Conservation (phyloP, 768 basidiomycete genomes). For the Boletus vinaceobasis region DNA sequence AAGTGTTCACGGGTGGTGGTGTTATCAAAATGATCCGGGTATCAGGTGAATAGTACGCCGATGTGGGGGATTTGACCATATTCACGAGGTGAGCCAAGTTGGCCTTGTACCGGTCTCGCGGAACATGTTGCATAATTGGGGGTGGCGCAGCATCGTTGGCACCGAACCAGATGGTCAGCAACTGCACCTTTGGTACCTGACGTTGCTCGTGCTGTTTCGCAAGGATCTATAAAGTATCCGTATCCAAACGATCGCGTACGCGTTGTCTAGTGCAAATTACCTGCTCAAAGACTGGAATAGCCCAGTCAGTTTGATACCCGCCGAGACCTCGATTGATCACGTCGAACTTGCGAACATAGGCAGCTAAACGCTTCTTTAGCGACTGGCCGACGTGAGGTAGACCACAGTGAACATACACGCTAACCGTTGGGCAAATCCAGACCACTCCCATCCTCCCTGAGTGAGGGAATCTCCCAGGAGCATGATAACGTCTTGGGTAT, state of each 20-base stretch:
- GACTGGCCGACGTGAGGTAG: neutral
- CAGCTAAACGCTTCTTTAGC: constrained; percentile 42
- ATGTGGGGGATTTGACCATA: constrained; percentile 58
- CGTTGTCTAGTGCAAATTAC: constrained; percentile 30
- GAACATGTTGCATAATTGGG: constrained; percentile 72
- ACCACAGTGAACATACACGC: constrained; percentile 30
- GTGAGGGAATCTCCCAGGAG: constrained; percentile 85
- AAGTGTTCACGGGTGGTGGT: constrained; percentile 77
- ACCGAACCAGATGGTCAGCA: constrained; percentile 89
- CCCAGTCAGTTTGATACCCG: constrained; percentile 90
- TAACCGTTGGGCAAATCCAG: constrained; percentile 68
- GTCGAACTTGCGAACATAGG: constrained; percentile 78
- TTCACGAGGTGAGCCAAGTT: constrained; percentile 65
- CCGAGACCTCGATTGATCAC: constrained; percentile 81
- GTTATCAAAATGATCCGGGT: constrained; percentile 80
- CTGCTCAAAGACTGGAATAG: constrained; percentile 73
- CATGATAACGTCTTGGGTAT: constrained; percentile 61
- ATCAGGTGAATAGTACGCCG: constrained; percentile 61
- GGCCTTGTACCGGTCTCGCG: constrained; percentile 55
- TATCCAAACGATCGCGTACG: neutral
- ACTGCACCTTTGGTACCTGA: constrained; percentile 55
- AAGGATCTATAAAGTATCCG: constrained; percentile 45
- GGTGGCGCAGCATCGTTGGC: constrained; percentile 79
- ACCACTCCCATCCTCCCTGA: constrained; percentile 56
- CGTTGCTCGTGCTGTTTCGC: constrained; percentile 47